These are phyloP conservation scores for Fusarium sp. DNA, from an alignment of 2,329 filamentous ascomycete genomes.

Conservation along the genomic window DNA sequence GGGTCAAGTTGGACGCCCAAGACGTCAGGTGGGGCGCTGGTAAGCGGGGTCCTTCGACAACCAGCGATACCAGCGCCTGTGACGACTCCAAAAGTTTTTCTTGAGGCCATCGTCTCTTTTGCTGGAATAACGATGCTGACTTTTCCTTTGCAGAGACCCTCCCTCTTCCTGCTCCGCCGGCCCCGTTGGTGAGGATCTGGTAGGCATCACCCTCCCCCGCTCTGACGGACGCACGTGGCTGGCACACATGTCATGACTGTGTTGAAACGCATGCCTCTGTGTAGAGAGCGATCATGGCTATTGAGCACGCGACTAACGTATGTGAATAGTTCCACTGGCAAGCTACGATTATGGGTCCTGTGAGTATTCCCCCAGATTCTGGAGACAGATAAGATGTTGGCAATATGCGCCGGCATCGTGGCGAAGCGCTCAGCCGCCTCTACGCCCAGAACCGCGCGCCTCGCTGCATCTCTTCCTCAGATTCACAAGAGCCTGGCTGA, in stretches of 20 bases:
- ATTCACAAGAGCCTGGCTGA: constrained; percentile 43
- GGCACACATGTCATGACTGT: constrained; percentile 25
- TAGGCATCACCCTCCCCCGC: constrained; percentile 62
- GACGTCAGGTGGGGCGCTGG: constrained; percentile 50
- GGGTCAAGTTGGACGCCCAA: constrained; percentile 43
- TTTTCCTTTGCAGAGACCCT: constrained; percentile 73
- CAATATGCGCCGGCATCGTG: constrained; percentile 18
- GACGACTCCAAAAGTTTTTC: constrained; percentile 11
- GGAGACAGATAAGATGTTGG: constrained; percentile 8
- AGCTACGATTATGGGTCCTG: constrained; percentile 99
- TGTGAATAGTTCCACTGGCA: constrained; percentile 93
- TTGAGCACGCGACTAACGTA: constrained; percentile 38
- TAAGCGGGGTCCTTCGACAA: constrained; percentile 49
- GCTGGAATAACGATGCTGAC: constrained; percentile 34
- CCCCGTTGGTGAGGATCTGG: constrained; percentile 95
- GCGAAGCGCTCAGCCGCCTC: constrained; percentile 32
- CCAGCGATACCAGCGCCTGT: constrained; percentile 27
- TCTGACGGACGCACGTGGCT: constrained; percentile 34
- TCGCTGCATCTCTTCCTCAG: not conserved
- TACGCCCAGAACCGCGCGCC: constrained; percentile 26
- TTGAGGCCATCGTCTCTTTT: not conserved
- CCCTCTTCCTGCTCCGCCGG: constrained; percentile 98
- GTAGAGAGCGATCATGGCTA: not conserved
- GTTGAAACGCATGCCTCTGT: constrained; percentile 10
- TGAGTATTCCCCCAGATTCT: constrained; percentile 59